Base-by-base conservation (phyloP, 1,284 basidiomycete species). In the Bondarzewia mesenterica region DNA sequence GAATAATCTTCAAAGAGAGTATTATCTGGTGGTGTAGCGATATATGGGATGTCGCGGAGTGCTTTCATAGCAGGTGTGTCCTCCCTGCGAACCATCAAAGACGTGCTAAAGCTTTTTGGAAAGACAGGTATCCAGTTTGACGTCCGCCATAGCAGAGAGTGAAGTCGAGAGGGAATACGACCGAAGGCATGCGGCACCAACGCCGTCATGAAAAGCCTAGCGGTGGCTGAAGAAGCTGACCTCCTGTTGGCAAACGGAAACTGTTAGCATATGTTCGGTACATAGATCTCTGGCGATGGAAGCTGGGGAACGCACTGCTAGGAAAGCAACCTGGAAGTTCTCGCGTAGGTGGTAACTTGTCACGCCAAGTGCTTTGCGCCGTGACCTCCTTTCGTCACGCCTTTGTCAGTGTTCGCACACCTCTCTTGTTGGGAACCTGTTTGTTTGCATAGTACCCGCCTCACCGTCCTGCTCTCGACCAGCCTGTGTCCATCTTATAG, bases 1-100 rank as follows among this genome's bases (percentile, higher is more conserved):
- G 56, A 49, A 39, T 49, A 22, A 6, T 62, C 57, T 42, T 68
- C 66, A 50, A 68, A 68, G 2, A 68, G 41, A 5, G 60, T 59
- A 4, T 55, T 18, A 49, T 67, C 64, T 14, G 57, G 58, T 4
- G 57, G 51, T 2, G 46, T 25, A 2, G 51, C 44, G 2, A 63
- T 61, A 39, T 65, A 63, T n/a, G 60, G 60, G 27, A 57, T 50
- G 1, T 58, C 50, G 37, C 50, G 56, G 7, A 66, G 54, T 21
- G 61, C 60, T 7, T 55, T 54, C 61, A 64, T 60, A 5, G 60
- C 55, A 4, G 63, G 61, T 4, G 64, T 60, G 38, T 66, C 64
- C 40, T 55, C 51, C 2, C 15, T 18, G 26, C 41, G 22, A 7
- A 27, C 1, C 26, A 39, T 27, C 4, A 50, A 3, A 12, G 48